Evolutionary conservation across 805 yeast species (phyloP), one percentile per base, ranked within the genome.

Genomic region (Ogataea thermomethanolica): DNA sequence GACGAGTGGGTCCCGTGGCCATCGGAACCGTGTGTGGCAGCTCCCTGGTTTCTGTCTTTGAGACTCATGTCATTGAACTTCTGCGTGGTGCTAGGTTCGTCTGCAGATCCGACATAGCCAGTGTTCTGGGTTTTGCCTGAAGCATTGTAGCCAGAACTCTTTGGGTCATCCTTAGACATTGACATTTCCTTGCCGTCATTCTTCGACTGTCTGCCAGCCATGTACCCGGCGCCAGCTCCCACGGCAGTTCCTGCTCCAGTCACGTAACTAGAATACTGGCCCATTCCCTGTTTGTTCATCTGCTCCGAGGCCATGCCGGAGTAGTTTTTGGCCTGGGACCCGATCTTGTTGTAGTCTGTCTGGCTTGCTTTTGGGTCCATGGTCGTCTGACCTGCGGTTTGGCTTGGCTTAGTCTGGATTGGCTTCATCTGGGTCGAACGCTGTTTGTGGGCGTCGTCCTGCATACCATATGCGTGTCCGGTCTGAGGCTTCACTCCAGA

Each of bases 151-250:
- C 20, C 20, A 17, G 20, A 17, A 5, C 20, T 17, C 21, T 15
- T 21, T 8, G 31, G 35, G 28, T 32, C 35, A 5, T 14, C 7
- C 20, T 9, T 22, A 6, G 12, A 4, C 5, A 7, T 14, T 8
- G 4, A 5, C 17, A 8, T n/a, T 12, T 28, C 17, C 7, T 28
- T 14, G 4, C 10, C 8, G 11, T 22, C 21, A 5, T 27, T 17
- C 12, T 17, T 21, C 3, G 29, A 15, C 35, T 37, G 33, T 14
- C 33, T 33, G 5, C 45, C 37, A n/a, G 38, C 45, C 25, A 44
- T 12, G 30, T 46, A 49, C 11, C 47, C 49, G 5, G 48, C 50
- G 8, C 47, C 54, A 20, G 49, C 41, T 12, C 49, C 50, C 3
- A 46, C 46, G 10, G 43, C 54, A 23, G 49, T 36, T 22, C 48